These are phyloP conservation scores for Chenopodium berlandieri DNA, from an alignment of 148 eudicot genomes.

Conservation along the genomic window DNA sequence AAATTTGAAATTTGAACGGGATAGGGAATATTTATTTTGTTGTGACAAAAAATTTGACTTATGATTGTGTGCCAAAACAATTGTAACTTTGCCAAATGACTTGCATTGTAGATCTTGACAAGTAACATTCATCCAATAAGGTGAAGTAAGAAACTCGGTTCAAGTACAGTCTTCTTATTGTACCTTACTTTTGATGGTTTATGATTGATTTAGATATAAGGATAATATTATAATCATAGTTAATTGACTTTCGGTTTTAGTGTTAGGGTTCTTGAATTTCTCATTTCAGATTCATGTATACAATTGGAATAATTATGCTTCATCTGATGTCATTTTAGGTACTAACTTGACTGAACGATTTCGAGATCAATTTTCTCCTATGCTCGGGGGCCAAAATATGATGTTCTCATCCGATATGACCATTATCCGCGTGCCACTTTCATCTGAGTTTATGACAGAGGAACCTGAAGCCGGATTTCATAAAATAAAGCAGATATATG, in stretches of 20 bases:
- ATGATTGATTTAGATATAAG: too few relatives aligned
- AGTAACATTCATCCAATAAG: too few relatives aligned
- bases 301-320: conserved; percentile 19
- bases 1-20: too few relatives aligned
- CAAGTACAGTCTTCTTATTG: too few relatives aligned
- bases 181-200: too few relatives aligned
- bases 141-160: too few relatives aligned
- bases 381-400: conserved; percentile 64
- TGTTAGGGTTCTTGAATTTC: not conserved
- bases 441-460: conserved; percentile 54
- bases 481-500: conserved; percentile 50
- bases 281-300: not conserved
- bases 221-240: too few relatives aligned
- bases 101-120: too few relatives aligned
- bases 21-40: too few relatives aligned
- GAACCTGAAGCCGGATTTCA: conserved; percentile 58
- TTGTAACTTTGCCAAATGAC: too few relatives aligned
- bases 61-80: too few relatives aligned
- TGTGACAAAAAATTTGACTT: too few relatives aligned
- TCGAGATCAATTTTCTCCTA: conserved; percentile 83
- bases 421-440: conserved; percentile 87
- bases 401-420: conserved; percentile 63
- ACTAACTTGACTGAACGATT: conserved; percentile 78
- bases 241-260: not conserved
- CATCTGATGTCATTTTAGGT: conserved; percentile 44